Evolutionary conservation across 2,329 filamentous ascomycete species (phyloP), one percentile per base, ranked within the genome.

Genomic region (Nectriaceae sp.): DNA sequence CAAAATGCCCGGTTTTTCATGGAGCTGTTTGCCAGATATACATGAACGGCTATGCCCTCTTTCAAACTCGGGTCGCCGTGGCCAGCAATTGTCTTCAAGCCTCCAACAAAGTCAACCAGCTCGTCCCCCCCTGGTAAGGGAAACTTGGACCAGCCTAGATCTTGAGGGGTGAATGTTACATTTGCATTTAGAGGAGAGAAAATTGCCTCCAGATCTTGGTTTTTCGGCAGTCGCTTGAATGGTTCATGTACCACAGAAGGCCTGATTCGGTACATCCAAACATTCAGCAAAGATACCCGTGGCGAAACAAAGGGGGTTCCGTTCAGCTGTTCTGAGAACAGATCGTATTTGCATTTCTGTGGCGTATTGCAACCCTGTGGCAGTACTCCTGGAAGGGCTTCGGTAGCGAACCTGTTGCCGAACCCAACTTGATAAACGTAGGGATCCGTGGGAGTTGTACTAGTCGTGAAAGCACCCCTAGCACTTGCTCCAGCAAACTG

Each of bases 381-480:
- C 19, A 78, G 69, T 20, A 70, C 72, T 24, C 70, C 71, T 11
- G 74, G 70, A 2, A 77, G 65, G n/a, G 72, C 72, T 52, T 77
- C 74, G 20, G 74, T 75, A 42, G 70, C 68, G 49, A 76, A 75
- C 10, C 67, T 62, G 60, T 83, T 84, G 31, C 75, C 75, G 56
- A 82, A 83, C 18, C 80, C 81, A 18, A 73, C 63, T 75, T 82
- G 77, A 57, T 84, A 84, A 66, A 76, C 44, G 43, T 83, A 65
- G 66, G 78, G 63, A 72, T 74, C 51, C 63, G 44, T 40, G 20
- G 39, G 35, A 11, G 63, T 57, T 11, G 60, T 60, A 21, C 41
- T 42, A 4, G 61, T 60, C 21, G 50, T 49, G 47, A 52, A 59
- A 31, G 26, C 26, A 31, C 26, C 15, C 26, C 15, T 31, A 31